A percentile compares a stretch with the other conserved stretches of the same genome.
These are phyloP conservation scores for Pterula multifida DNA, from an alignment of 1,284 basidiomycete genomes.

Conservation along the genomic window DNA sequence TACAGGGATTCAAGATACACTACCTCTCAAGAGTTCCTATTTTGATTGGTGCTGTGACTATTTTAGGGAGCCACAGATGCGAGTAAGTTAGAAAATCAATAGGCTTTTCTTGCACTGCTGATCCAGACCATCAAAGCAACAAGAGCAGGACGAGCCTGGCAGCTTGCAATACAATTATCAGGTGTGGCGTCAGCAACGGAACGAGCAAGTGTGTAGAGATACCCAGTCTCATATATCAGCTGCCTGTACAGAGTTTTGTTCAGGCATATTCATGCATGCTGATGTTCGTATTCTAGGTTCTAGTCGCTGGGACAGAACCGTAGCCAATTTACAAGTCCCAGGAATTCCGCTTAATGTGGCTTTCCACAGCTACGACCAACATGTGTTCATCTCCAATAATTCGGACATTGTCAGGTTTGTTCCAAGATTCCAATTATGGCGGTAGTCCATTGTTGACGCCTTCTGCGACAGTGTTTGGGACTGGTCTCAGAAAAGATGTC, in stretches of 20 bases:
- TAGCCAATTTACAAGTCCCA: slow-evolving; percentile 61
- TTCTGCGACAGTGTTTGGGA: slow-evolving; percentile 70
- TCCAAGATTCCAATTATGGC: slow-evolving; percentile 6
- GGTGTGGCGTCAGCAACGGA: slow-evolving; percentile 88
- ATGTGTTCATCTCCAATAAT: slow-evolving; percentile 81
- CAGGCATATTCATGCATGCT: slow-evolving; percentile 3
- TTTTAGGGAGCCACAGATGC: slow-evolving; percentile 97
- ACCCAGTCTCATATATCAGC: slow-evolving; percentile 56
- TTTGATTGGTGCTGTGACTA: slow-evolving; percentile 97
- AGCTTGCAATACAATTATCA: slow-evolving; percentile 92
- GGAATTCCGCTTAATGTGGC: slow-evolving; percentile 69
- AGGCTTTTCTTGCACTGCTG: slow-evolving; percentile 1
- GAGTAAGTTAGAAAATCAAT: too few relatives aligned
- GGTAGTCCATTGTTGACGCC: slow-evolving; percentile 5
- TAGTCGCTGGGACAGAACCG: slow-evolving; percentile 71
- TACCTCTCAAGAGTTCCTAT: slow-evolving; percentile 86
- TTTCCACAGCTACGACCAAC: slow-evolving; percentile 89
- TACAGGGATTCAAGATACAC: slow-evolving; percentile 51
- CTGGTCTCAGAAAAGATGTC: slow-evolving; percentile 72
- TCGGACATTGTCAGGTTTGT: slow-evolving; percentile 75
- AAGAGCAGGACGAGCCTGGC: slow-evolving; percentile 92
- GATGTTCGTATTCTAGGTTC: slow-evolving; percentile 20
- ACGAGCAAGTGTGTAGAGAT: slow-evolving; percentile 72
- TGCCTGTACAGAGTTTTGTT: slow-evolving; percentile 49
- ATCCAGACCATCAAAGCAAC: slow-evolving; percentile 43